These are phyloP conservation scores for Nephelium lappaceum DNA, from an alignment of 345 rosid species.

Conservation along the genomic window DNA sequence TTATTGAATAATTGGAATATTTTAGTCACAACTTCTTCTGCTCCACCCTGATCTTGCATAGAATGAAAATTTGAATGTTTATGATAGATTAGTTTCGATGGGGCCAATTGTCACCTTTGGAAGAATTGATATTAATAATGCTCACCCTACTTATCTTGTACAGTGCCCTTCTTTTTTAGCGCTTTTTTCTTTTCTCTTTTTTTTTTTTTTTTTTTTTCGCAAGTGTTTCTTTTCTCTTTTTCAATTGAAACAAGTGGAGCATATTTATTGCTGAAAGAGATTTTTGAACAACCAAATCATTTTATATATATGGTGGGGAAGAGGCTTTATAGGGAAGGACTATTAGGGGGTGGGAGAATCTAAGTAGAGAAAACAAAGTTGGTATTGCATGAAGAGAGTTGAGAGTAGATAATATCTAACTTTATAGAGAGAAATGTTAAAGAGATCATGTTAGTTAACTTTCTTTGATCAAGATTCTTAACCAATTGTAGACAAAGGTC, in stretches of 20 bases:
- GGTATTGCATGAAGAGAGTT: conserved; percentile 26
- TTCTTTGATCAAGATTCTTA: conserved; percentile 26
- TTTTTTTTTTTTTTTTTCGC: neutral
- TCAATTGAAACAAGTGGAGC: conserved; percentile 14
- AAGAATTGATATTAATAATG: neutral
- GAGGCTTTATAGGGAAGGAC: neutral
- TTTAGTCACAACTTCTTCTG: neutral
- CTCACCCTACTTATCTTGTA: neutral
- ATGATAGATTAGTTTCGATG: neutral
- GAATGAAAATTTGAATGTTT: neutral
- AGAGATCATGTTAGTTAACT: conserved; percentile 18
- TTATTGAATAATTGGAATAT: neutral
- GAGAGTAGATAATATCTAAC: conserved; percentile 4
- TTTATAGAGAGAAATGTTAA: conserved; percentile 34
- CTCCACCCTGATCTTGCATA: neutral
- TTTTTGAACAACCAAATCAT: neutral
- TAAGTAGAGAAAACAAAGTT: conserved; percentile 5
- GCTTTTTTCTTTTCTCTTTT: neutral
- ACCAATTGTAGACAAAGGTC: conserved; percentile 10
- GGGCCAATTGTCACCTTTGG: neutral
- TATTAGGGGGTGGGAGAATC: conserved; percentile 29
- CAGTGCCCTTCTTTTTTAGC: neutral
- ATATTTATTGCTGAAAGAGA: conserved; percentile 8
- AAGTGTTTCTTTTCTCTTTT: neutral
- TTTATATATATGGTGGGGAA: neutral